Evolutionary conservation across 1,139 yeast genomes (phyloP).

Genomic region (Yarrowia galli): DNA sequence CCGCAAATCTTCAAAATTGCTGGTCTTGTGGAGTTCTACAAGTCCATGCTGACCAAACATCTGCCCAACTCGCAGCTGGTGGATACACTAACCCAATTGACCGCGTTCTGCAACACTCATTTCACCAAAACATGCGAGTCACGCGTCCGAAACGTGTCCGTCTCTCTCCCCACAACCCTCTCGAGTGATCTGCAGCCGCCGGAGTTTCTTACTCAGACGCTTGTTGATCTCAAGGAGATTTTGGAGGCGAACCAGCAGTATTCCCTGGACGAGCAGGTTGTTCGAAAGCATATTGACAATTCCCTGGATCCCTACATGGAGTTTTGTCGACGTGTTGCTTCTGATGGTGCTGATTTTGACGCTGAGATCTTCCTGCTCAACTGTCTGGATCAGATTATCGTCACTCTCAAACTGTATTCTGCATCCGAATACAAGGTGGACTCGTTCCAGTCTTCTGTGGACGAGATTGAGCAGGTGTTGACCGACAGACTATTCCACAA

Average conservation of each 20-base stretch:
- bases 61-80: conserved; percentile 37
- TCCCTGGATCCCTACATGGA: conserved; percentile 51
- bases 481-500: conserved; percentile 46
- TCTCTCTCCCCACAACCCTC: conserved; percentile 39
- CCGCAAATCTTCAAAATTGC: conserved; percentile 64
- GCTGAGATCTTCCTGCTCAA: conserved; percentile 51
- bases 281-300: conserved; percentile 48
- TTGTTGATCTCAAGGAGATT: conserved; percentile 50
- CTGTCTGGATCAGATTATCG: conserved; percentile 50
- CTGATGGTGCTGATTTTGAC: conserved; percentile 44
- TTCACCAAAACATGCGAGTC: conserved; percentile 48
- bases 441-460: conserved; percentile 47
- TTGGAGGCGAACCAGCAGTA: conserved; percentile 49
- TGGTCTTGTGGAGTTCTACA: conserved; percentile 70
- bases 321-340: conserved; percentile 48
- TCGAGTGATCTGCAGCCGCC: conserved; percentile 51
- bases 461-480: conserved; percentile 48
- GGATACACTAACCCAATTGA: conserved; percentile 42
- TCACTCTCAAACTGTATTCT: conserved; percentile 48
- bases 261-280: conserved; percentile 43
- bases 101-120: conserved; percentile 47
- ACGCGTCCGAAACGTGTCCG: conserved; percentile 44
- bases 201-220: conserved; percentile 49
- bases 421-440: conserved; percentile 49
- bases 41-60: conserved; percentile 67